Evolutionary conservation across 2,329 filamentous ascomycete species (phyloP).

Genomic region (Didymellaceae sp.): DNA sequence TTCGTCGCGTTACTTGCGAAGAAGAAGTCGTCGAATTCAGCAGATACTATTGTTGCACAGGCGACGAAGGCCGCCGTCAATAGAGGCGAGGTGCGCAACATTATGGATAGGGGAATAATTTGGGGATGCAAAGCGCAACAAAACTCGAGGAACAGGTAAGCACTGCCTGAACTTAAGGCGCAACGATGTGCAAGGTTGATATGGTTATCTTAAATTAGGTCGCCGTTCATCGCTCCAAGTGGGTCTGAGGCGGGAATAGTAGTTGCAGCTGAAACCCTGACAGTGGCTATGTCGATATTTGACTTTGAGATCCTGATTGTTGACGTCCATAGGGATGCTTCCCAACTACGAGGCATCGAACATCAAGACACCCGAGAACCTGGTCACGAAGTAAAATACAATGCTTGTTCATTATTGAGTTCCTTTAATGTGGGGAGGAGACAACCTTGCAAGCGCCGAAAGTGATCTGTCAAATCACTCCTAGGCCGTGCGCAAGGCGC

Average conservation of each 20-base stretch:
- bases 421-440: neutral
- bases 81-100: constrained; percentile 1
- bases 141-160: neutral
- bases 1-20: constrained; percentile 20
- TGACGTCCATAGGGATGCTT: neutral
- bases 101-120: neutral
- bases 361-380: too few species aligned
- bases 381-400: constrained; percentile 4
- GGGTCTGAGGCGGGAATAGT: constrained; percentile 7
- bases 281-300: constrained; percentile 7
- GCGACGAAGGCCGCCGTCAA: neutral
- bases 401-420: neutral
- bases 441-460: constrained; percentile 5
- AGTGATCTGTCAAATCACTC: constrained; percentile 1
- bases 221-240: constrained; percentile 5
- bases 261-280: constrained; percentile 9
- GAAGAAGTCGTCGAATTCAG: constrained; percentile 21
- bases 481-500: constrained; percentile 6
- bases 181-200: constrained; percentile 1
- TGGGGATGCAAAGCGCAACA: neutral
- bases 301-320: neutral
- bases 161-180: neutral
- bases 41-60: neutral
- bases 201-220: constrained; percentile 12
- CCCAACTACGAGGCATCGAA: too few species aligned